Conservation (phyloP, 2,329 filamentous ascomycete genomes). For the Aspergillus bombycis region DNA sequence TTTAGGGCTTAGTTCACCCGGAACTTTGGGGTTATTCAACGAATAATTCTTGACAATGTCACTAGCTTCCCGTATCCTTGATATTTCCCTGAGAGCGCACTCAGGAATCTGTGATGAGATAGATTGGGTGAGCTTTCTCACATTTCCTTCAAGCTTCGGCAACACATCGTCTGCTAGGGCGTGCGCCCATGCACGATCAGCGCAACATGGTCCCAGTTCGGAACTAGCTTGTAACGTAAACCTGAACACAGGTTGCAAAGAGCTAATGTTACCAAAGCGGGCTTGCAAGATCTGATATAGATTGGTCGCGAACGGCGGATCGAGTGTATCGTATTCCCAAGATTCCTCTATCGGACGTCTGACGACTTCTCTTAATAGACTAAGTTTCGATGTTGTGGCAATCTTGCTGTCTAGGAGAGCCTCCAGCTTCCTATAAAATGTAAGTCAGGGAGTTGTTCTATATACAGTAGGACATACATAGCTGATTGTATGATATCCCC, state of each 20-base stretch:
- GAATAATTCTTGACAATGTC: constrained; percentile 57
- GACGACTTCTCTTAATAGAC: constrained; percentile 61
- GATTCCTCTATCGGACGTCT: constrained; percentile 63
- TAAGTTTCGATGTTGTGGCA: constrained; percentile 70
- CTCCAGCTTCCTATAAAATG: constrained; percentile 65
- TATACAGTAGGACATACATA: constrained; percentile 35
- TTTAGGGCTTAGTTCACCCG: constrained; percentile 69
- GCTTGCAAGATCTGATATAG: constrained; percentile 63
- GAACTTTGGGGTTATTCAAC: constrained; percentile 45
- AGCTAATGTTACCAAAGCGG: constrained; percentile 55
- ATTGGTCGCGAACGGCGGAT: constrained; percentile 61
- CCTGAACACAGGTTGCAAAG: constrained; percentile 60
- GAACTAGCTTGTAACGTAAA: constrained; percentile 64
- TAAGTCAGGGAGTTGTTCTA: constrained; percentile 10
- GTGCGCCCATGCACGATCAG: constrained; percentile 78
- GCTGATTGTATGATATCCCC: constrained; percentile 72
- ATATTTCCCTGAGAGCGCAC: constrained; percentile 57
- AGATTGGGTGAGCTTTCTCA: constrained; percentile 20
- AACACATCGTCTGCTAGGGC: constrained; percentile 66
- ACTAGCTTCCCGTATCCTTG: constrained; percentile 62
- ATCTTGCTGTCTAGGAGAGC: constrained; percentile 78
- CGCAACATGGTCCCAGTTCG: constrained; percentile 79
- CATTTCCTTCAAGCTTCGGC: constrained; percentile 61
- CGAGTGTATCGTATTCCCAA: constrained; percentile 58
- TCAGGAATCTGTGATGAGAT: constrained; percentile 22